A percentile compares a stretch with the other conserved stretches of the same genome.
Conservation (phyloP, 495 filamentous ascomycete genomes). For the Tricharina praecox region DNA sequence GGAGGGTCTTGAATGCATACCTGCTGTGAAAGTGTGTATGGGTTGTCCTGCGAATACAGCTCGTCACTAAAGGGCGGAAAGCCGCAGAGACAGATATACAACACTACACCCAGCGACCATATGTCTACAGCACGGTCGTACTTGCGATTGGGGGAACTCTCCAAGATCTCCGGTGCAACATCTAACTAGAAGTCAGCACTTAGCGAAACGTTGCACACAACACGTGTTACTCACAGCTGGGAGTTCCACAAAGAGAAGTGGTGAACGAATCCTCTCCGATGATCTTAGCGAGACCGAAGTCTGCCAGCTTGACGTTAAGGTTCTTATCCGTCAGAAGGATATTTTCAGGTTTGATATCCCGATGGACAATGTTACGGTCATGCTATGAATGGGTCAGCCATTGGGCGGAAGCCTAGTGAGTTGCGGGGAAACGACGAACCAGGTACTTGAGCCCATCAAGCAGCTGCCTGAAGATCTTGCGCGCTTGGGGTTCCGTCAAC, state of each 20-base stretch:
- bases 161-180: conserved; percentile 89
- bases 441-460: conserved; percentile 90
- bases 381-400: conserved; percentile 46
- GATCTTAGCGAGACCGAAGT: conserved; percentile 96
- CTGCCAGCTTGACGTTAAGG: conserved; percentile 76
- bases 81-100: conserved; percentile 96
- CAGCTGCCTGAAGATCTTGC: conserved; percentile 76
- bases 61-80: conserved; percentile 97
- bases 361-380: conserved; percentile 91
- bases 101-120: conserved; percentile 94
- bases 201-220: background rate
- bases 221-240: conserved; percentile 46
- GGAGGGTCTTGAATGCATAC: background rate
- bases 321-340: conserved; percentile 76
- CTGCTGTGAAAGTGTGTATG: conserved; percentile 66
- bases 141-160: conserved; percentile 55
- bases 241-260: conserved; percentile 89
- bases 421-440: conserved; percentile 38
- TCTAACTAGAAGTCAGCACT: conserved; percentile 35
- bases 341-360: conserved; percentile 98
- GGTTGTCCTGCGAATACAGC: conserved; percentile 56
- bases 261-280: conserved; percentile 98
- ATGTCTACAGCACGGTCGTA: conserved; percentile 94
- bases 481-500: conserved; percentile 62
- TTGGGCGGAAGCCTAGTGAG: conserved; percentile 2